phyloP scores from a whole-genome alignment of 352 stramenopile species.

The Pilasporangium apinafurcum region DNA sequence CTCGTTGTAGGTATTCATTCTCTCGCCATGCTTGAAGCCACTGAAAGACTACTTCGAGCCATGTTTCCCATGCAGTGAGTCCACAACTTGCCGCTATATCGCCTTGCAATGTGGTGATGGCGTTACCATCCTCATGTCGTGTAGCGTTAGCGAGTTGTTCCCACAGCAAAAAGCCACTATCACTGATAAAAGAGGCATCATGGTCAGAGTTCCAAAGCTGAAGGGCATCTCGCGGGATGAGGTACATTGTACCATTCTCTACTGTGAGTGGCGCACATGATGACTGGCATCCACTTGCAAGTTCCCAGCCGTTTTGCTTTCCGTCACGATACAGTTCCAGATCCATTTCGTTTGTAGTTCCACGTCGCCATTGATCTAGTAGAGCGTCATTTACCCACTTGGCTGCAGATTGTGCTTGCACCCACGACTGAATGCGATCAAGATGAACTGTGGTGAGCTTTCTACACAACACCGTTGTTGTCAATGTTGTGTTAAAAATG shows the following conservation, averaged over 20 bases:
- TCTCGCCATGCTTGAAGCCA: slow-evolving; percentile 47
- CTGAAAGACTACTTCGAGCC: slow-evolving; percentile 47
- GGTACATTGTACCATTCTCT: slow-evolving; percentile 27
- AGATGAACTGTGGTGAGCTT: slow-evolving; percentile 23
- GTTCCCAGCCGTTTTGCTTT: slow-evolving; percentile 38
- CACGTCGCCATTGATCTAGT: slow-evolving; percentile 62
- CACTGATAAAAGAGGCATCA: slow-evolving; percentile 32
- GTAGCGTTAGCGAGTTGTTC: slow-evolving; percentile 16
- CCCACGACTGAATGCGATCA: slow-evolving; percentile 25
- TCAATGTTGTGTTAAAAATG: slow-evolving; percentile 41
- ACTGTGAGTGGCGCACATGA: slow-evolving; percentile 23
- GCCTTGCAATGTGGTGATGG: slow-evolving; percentile 6
- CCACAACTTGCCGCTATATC: slow-evolving; percentile 17
- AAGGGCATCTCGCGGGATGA: slow-evolving; percentile 31
- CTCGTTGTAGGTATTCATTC: slow-evolving; percentile 46
- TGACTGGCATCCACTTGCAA: slow-evolving; percentile 27
- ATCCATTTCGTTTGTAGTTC: slow-evolving; percentile 25
- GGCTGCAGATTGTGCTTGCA: slow-evolving; percentile 10
- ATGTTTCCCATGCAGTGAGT: slow-evolving; percentile 28
- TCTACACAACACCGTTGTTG: slow-evolving; percentile 19
- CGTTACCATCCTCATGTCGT: slow-evolving; percentile 3
- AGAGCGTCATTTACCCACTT: slow-evolving; percentile 38
- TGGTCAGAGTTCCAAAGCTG: slow-evolving; percentile 32
- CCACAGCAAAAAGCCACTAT: slow-evolving; percentile 36
- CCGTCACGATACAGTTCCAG: slow-evolving; percentile 57